Base-by-base conservation (phyloP, 2,329 filamentous ascomycete species). In the Cryoendolithus antarcticus region DNA sequence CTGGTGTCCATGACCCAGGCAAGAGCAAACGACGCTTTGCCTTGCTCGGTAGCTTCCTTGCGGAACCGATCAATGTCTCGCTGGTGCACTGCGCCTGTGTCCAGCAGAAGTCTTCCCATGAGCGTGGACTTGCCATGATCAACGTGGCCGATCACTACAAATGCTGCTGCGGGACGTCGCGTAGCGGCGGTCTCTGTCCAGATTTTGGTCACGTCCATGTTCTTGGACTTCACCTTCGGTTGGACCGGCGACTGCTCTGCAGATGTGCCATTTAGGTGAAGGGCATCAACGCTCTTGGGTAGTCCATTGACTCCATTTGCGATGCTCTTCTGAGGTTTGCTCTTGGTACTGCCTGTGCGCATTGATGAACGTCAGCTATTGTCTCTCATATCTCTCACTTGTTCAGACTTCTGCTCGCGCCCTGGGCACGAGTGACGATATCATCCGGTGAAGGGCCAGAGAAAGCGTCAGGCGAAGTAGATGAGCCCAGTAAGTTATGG, bases 91-190 rank as follows among this genome's bases (percentile, higher is more conserved):
- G 88, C 82, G 43, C 88, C 82, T 31, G 94, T 72, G 51, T 98
- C 91, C 32, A 89, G 78, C 4, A 98, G 67, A 21, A 98, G 62
- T n/a, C 91, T 78, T 1, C 89, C 91, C 89, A 98, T 96, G 30
- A 98, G 71, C 4, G 91, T 98, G 58, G 86, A 95, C 62, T 98
- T 98, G 38, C 91, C 91, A 38, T 93, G 89, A 60, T 98, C 91
- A 40, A 98, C 91, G 58, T 98, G 91, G 9, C 91, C 86, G 86
- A 57, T 40, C 3, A 45, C 48, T 41, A 57, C 46, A 54, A 54
- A 55, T 2, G 55, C 53, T n/a, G 52, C 54, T 4, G 49, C 50
- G 1, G 45, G 35, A 37, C 49, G 54, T 9, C 50, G 46, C 13
- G 47, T 46, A 10, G 47, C 30, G 29, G 41, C 45, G 10, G 41